These are phyloP conservation scores for Agaricus subrufescens DNA, from an alignment of 768 basidiomycete species.

Conservation along the genomic window DNA sequence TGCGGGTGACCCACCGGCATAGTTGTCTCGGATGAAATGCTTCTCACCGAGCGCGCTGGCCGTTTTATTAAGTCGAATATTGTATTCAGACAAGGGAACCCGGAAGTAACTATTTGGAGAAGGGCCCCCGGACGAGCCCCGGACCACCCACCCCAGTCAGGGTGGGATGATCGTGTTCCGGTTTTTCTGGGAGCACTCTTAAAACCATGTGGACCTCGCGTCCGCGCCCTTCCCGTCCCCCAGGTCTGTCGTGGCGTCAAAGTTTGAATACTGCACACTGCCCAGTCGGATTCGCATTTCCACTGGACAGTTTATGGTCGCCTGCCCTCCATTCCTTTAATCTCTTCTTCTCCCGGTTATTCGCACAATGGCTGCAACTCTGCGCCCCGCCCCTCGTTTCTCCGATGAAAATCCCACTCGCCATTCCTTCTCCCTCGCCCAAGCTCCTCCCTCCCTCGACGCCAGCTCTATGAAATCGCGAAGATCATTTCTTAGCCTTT, in stretches of 20 bases:
- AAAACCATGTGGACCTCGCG: neutral
- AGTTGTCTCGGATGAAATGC: no score
- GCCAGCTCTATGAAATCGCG: constrained; percentile 10
- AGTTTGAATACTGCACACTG: neutral
- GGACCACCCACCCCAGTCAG: neutral
- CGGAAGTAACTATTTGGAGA: neutral
- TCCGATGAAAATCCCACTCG: neutral
- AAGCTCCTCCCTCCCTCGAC: constrained; percentile 1
- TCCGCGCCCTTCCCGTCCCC: neutral
- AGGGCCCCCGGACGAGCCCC: neutral
- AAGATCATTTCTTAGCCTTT: constrained; percentile 7
- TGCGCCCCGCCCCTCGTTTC: constrained; percentile 5
- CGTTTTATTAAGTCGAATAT: no score
- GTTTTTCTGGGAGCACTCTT: neutral
- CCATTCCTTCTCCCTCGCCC: constrained; percentile 7
- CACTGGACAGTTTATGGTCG: neutral
- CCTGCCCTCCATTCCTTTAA: neutral
- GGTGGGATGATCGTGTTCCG: neutral
- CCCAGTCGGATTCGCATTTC: neutral
- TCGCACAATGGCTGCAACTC: constrained; percentile 2
- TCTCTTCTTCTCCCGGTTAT: neutral
- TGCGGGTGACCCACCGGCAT: no score
- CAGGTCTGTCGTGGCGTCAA: neutral
- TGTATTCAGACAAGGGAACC: neutral
- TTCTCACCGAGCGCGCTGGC: no score